Conservation (phyloP, 306 rosid genomes). For the Albizia julibrissin region DNA sequence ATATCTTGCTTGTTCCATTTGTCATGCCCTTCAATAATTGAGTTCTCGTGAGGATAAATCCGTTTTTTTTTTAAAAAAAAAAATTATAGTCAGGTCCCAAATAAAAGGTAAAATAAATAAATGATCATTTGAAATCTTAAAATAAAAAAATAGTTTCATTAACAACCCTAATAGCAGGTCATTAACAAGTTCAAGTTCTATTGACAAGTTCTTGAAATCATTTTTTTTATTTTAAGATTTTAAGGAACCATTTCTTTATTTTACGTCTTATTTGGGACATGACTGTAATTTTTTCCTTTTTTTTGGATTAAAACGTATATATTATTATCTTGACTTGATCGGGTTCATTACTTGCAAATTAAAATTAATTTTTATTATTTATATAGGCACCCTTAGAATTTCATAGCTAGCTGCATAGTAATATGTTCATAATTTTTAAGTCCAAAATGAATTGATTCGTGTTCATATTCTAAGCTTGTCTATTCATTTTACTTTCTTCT, state of each 20-base stretch:
- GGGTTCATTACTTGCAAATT: not conserved
- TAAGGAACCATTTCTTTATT: too few species aligned
- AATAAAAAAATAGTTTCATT: too few species aligned
- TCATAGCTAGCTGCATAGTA: not conserved
- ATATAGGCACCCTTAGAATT: not conserved
- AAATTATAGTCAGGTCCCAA: too few species aligned
- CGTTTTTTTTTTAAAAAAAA: too few species aligned
- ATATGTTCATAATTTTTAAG: not conserved
- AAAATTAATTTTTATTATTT: not conserved
- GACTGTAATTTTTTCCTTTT: too few species aligned
- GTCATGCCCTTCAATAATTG: constrained; percentile 28
- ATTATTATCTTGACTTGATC: not conserved
- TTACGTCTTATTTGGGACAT: too few species aligned
- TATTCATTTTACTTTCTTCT: not conserved
- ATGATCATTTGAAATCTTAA: too few species aligned
- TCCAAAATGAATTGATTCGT: not conserved
- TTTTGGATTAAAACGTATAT: not conserved
- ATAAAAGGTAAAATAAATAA: too few species aligned
- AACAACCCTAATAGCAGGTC: too few species aligned
- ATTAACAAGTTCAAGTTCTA: too few species aligned
- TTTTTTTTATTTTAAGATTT: too few species aligned
- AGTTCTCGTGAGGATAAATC: not conserved
- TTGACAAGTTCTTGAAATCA: too few species aligned
- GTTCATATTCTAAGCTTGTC: not conserved
- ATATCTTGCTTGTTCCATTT: constrained; percentile 12